Evolutionary conservation across 495 filamentous ascomycete genomes (phyloP), one percentile per base, ranked within the genome.

Genomic region (Penicillium longicatenatum): DNA sequence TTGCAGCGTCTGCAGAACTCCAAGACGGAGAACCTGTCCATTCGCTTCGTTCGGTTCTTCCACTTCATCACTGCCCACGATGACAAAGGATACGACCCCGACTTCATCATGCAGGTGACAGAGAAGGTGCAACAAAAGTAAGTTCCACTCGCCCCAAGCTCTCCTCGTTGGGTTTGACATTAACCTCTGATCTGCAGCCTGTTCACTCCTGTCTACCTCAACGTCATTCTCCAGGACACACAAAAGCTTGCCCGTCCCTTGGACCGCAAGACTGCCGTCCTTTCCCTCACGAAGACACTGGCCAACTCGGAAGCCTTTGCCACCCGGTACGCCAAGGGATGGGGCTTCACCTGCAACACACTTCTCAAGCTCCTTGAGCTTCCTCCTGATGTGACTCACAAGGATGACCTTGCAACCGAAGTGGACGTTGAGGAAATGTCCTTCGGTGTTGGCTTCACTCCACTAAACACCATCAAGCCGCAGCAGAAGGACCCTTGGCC

Each of bases 361-460:
- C 81, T 99, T 58, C 83, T 98, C 14, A 91, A 91, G 70, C 82
- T 97, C 14, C 82, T 99, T 5, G 86, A 93, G 65, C 91, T 93
- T 72, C 89, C 92, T 6, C 92, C 93, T 5, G 77, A 89, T 53
- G 86, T 90, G 7, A 74, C 83, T 10, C 70, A 83, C 45, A 82
- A 84, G 47, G 92, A 96, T 57, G 92, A 95, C 53, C 68, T 87
- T 21, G 85, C 93, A 61, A 79, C 82, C 16, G 92, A 96, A 64
- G 86, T 89, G 10, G 94, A 98, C 63, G 88, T 94, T 45, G 94
- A 98, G 61, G 93, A 98, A 69, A 84, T 96, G 66, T 86, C 89
- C 50, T 99, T 98, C 64, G 95, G 93, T 11, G 85, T 96, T 43
- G 92, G 91, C 1, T 99, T 95, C 74, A 97, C 94, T 2, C 84